Evolutionary conservation across 345 rosid species (phyloP).

Genomic region (Eucalyptus sideroxylon): DNA sequence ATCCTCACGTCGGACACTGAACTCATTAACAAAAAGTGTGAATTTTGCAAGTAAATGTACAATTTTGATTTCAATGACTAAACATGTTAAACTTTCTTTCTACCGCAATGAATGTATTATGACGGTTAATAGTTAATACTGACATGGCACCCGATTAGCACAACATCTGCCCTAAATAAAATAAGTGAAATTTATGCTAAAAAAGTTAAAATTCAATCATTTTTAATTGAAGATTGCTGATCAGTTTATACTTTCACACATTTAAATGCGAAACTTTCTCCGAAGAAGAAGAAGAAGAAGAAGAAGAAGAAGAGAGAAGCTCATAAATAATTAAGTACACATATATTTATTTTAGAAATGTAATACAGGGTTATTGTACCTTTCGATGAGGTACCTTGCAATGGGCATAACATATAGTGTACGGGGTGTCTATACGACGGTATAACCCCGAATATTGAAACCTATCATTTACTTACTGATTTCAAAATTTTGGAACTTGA

Average conservation of each 20-base stretch:
- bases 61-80: neutral
- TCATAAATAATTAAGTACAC: neutral
- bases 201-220: too few species aligned
- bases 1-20: rapidly evolving
- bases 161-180: neutral
- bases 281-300: too few species aligned
- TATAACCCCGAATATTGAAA: neutral
- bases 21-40: neutral
- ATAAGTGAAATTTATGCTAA: neutral
- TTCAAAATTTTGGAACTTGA: neutral
- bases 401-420: neutral
- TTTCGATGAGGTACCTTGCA: neutral
- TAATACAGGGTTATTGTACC: rapidly evolving
- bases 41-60: neutral
- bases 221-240: too few species aligned
- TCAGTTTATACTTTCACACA: neutral
- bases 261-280: neutral
- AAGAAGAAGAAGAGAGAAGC: too few species aligned
- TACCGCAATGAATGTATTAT: rapidly evolving
- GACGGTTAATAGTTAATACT: neutral
- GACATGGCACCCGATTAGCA: neutral
- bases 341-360: neutral
- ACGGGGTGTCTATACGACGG: too few species aligned
- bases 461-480: neutral
- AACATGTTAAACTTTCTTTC: neutral